Percentiles rank a stretch among this genome's conserved stretches.
Conservation (phyloP, 805 yeast genomes). For the Zygotorulaspora sp. region DNA sequence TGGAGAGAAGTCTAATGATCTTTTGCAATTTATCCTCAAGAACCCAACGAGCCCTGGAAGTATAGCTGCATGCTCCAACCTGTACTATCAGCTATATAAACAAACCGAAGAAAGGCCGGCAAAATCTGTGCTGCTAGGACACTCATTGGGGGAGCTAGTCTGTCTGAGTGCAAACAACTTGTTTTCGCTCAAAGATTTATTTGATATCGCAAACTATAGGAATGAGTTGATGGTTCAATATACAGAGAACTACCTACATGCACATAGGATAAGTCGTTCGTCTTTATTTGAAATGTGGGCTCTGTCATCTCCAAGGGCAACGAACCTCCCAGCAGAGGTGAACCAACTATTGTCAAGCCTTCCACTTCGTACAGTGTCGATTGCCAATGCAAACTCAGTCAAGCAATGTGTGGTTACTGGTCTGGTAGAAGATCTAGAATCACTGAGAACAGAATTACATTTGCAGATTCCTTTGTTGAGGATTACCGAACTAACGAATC, state of each 20-base stretch:
- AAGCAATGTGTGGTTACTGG: constrained; percentile 36
- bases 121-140: constrained; percentile 27
- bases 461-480: constrained; percentile 23
- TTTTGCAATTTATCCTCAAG: constrained; percentile 20
- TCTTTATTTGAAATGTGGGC: constrained; percentile 34
- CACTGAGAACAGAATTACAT: constrained; percentile 23
- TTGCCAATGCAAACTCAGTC: constrained; percentile 33
- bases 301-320: constrained; percentile 28
- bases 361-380: constrained; percentile 22
- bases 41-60: constrained; percentile 33
- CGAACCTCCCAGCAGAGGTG: constrained; percentile 26
- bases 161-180: constrained; percentile 29
- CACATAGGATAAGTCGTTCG: constrained; percentile 25
- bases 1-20: constrained; percentile 22
- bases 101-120: neutral
- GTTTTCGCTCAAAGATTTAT: constrained; percentile 27
- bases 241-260: constrained; percentile 26
- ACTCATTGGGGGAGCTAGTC: constrained; percentile 35
- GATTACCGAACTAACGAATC: constrained; percentile 31
- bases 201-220: constrained; percentile 33
- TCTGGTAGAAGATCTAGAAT: constrained; percentile 26
- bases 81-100: constrained; percentile 26
- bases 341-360: constrained; percentile 15
- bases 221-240: constrained; percentile 33
- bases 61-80: constrained; percentile 32